Conservation (phyloP, 1,284 basidiomycete genomes). For the Ustilago xerochloae region DNA sequence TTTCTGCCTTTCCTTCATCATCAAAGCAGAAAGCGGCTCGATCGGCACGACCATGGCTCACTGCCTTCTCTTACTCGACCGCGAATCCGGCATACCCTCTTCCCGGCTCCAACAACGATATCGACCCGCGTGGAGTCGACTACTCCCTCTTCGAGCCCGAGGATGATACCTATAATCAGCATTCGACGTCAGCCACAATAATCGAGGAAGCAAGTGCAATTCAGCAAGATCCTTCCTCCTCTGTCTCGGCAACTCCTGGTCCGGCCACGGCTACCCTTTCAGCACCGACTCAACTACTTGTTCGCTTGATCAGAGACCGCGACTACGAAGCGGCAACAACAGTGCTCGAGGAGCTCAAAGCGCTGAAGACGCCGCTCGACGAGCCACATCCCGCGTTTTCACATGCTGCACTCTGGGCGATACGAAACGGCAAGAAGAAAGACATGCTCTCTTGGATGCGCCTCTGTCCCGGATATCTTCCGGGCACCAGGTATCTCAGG, state of each 20-base stretch:
- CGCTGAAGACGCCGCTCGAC: constrained; percentile 16
- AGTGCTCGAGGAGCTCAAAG: constrained; percentile 31
- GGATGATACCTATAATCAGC: constrained; percentile 18
- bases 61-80: constrained; percentile 28
- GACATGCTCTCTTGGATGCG: constrained; percentile 45
- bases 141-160: constrained; percentile 55
- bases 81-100: constrained; percentile 28
- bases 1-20: not conserved
- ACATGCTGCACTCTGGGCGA: constrained; percentile 35
- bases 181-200: constrained; percentile 4
- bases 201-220: not conserved
- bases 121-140: constrained; percentile 58
- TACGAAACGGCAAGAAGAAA: constrained; percentile 19
- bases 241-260: not conserved
- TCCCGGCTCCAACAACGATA: constrained; percentile 54
- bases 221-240: not conserved
- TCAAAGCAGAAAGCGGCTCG: not conserved
- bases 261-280: constrained; percentile 1
- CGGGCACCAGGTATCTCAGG: constrained; percentile 8
- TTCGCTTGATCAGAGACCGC: constrained; percentile 29
- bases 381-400: constrained; percentile 22
- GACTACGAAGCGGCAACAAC: constrained; percentile 38
- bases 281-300: constrained; percentile 28
- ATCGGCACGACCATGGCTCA: constrained; percentile 1
- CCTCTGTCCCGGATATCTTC: constrained; percentile 32